phyloP scores from a whole-genome alignment of 1,284 basidiomycete genomes.

The Apiotrichum sp. region DNA sequence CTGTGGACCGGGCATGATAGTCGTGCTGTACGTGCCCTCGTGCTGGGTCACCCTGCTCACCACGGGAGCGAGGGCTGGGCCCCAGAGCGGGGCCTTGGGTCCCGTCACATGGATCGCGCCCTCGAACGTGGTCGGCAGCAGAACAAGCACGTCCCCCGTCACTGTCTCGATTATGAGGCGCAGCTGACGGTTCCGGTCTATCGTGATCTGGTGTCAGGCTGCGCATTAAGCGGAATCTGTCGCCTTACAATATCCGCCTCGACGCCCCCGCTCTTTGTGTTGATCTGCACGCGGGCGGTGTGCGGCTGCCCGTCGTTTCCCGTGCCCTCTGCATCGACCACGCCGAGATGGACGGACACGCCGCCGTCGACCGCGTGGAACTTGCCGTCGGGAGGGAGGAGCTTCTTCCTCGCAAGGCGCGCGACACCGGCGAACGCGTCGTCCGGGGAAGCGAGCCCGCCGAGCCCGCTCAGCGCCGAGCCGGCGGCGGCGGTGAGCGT shows the following conservation, averaged over 20 bases:
- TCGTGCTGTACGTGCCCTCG: constrained; percentile 28
- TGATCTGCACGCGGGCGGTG: constrained; percentile 33
- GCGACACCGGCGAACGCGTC: constrained; percentile 31
- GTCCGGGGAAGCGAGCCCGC: constrained; percentile 8
- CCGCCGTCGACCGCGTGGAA: constrained; percentile 34
- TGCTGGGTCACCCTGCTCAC: constrained; percentile 28
- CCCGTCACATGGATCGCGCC: constrained; percentile 24
- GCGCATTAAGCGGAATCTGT: not conserved
- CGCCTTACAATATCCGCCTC: constrained; percentile 31
- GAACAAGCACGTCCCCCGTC: constrained; percentile 34
- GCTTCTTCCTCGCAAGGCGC: constrained; percentile 28
- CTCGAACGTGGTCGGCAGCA: constrained; percentile 33
- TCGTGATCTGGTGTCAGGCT: constrained; percentile 24
- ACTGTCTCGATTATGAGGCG: constrained; percentile 29
- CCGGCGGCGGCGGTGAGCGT: constrained; percentile 26
- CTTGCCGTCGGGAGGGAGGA: constrained; percentile 31
- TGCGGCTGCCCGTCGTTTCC: constrained; percentile 25
- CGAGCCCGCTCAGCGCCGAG: constrained; percentile 23
- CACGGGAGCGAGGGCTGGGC: constrained; percentile 22
- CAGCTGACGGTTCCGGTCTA: constrained; percentile 21
- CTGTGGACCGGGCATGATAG: constrained; percentile 21
- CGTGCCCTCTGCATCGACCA: constrained; percentile 22
- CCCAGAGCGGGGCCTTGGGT: constrained; percentile 9
- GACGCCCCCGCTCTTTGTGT: constrained; percentile 29
- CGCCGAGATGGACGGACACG: constrained; percentile 27